Conservation (phyloP, 2,329 filamentous ascomycete species). For the Penicillium sp. region DNA sequence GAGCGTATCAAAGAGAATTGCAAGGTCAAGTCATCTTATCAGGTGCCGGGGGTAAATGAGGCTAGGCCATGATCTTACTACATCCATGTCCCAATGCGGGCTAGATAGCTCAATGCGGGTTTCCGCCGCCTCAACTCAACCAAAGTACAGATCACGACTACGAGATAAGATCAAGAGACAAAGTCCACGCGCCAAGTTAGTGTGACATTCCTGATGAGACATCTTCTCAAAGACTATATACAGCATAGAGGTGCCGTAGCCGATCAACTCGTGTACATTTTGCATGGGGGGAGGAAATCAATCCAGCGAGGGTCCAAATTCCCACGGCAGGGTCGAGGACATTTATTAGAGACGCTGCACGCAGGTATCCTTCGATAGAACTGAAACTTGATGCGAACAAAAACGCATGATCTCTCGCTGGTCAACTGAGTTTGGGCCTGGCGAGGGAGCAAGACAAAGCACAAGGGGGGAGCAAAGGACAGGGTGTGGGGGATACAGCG, state of each 20-base stretch:
- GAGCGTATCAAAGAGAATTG: background rate
- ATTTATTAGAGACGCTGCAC: conserved; percentile 16
- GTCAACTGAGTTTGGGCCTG: conserved; percentile 4
- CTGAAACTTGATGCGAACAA: conserved; percentile 1
- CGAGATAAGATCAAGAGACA: background rate
- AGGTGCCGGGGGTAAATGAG: background rate
- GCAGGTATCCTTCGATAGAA: background rate
- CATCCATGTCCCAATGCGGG: conserved; percentile 16
- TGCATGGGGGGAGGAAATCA: conserved; percentile 19
- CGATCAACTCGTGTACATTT: conserved; percentile 31
- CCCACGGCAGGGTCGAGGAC: conserved; percentile 3
- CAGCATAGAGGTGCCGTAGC: conserved; percentile 26
- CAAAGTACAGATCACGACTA: background rate
- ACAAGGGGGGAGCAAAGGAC: conserved; percentile 8
- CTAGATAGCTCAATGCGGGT: conserved; percentile 8
- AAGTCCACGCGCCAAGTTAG: conserved; percentile 8
- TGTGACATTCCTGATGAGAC: conserved; percentile 23
- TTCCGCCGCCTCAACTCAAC: background rate
- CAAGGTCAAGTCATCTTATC: background rate
- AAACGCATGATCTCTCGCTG: conserved; percentile 4
- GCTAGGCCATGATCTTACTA: conserved; percentile 4
- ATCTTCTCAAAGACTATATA: conserved; percentile 29
- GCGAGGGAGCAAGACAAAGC: conserved; percentile 19
- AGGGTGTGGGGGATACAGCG: conserved; percentile 17
- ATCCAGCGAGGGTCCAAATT: conserved; percentile 11